Evolutionary conservation across 257 asterid genomes (phyloP), one percentile per base, ranked within the genome.

Genomic region (Apocynum venetum): DNA sequence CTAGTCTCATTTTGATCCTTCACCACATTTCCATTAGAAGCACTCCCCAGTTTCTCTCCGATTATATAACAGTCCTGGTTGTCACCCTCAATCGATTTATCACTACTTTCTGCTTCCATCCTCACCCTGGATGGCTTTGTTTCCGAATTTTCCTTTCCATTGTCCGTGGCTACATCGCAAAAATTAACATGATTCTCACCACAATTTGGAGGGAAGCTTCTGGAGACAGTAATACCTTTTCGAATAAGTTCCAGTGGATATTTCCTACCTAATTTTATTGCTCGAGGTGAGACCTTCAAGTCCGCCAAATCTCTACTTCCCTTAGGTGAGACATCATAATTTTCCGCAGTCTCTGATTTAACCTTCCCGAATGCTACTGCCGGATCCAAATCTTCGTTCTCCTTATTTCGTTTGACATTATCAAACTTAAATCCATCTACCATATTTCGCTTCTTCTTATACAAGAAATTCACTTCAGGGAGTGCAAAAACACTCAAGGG

Each of bases 401-500:
- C 38, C 4, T 43, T 25, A 25, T 25, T 25, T 25, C 31, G 31
- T 25, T 25, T 25, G 31, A 25, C 31, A 25, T 25, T 25, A 25
- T 25, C 0, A 25, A 25, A 25, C 31, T 25, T 36, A 31, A 20
- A 0, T 9, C 43, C 44, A 56, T 59, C 6, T 41, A 49, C 11
- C 3, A 1, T 12, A 41, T n/a, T 40, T 8, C 11, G 41, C 51
- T 44, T 60, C 35, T 25, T 10, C 35, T 25, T 10, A 7, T n/a
- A 3, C 56, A 4, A 12, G 5, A 55, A 47, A n/a, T 61, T 35
- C 43, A 17, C 47, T 17, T 38, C 20, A 48, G 40, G 13, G n/a
- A 66, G 68, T 38, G 57, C 35, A 20, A 69, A 20, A 55, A 8
- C 17, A 15, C 48, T 69, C 80, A 56, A 69, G 2, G 76, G 80